Conservation (phyloP, 2,329 filamentous ascomycete species). For the Sclerotinia borealis region DNA sequence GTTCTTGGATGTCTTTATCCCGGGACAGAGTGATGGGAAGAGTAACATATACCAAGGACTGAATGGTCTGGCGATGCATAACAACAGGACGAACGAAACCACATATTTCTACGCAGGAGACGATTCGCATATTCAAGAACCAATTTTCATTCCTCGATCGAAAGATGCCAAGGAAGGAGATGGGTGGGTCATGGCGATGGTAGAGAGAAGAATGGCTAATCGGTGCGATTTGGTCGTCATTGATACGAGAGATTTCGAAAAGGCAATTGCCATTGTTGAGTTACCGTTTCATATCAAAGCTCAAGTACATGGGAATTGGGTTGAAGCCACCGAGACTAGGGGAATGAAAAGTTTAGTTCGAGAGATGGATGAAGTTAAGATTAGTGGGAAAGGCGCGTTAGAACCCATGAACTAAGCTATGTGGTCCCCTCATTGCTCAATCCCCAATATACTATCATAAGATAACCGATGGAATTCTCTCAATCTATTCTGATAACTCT, state of each 20-base stretch:
- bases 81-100: constrained; percentile 17
- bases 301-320: constrained; percentile 30
- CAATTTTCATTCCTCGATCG: constrained; percentile 44
- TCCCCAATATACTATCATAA: too few species aligned
- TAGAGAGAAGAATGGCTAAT: constrained; percentile 34
- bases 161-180: constrained; percentile 31
- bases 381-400: background rate
- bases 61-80: constrained; percentile 16
- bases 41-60: constrained; percentile 27
- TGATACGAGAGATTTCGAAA: constrained; percentile 26
- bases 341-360: background rate
- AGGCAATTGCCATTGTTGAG: constrained; percentile 31
- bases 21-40: constrained; percentile 29
- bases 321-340: constrained; percentile 9
- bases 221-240: constrained; percentile 34
- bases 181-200: constrained; percentile 28
- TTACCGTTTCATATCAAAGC: constrained; percentile 28
- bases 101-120: constrained; percentile 34
- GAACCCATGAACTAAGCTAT: background rate
- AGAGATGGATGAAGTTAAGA: background rate
- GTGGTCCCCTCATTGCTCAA: background rate
- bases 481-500: background rate
- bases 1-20: constrained; percentile 37
- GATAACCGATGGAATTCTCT: too few species aligned
- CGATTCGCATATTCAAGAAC: constrained; percentile 45